Evolutionary conservation across 192 early-diverging fungal species (phyloP).

Genomic region (Chytriomyces hyalinus): DNA sequence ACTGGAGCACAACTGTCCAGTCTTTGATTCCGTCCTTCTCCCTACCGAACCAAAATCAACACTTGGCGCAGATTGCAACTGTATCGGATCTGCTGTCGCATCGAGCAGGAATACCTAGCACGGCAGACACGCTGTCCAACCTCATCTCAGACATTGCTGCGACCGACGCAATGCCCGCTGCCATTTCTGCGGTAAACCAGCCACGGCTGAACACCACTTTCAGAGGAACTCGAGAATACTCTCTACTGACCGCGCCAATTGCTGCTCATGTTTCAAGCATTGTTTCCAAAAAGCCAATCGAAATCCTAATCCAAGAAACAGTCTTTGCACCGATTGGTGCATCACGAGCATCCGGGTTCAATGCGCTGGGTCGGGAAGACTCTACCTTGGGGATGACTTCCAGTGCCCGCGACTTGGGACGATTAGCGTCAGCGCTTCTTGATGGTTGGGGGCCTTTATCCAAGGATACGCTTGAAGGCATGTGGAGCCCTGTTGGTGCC

Average conservation of each 20-base stretch:
- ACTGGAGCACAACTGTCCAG: constrained; percentile 6
- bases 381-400: constrained; percentile 1
- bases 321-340: constrained; percentile 29
- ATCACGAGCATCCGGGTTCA: constrained; percentile 11
- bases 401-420: constrained; percentile 23
- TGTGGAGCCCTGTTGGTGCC: constrained; percentile 15
- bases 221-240: constrained; percentile 1
- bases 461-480: not conserved
- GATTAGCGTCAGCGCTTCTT: constrained; percentile 14
- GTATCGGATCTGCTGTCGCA: constrained; percentile 30
- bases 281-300: constrained; percentile 1
- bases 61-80: constrained; percentile 14
- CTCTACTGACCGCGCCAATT: constrained; percentile 20
- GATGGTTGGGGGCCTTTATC: constrained; percentile 25
- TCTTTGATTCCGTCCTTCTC: constrained; percentile 18
- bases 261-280: not conserved
- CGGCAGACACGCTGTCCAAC: constrained; percentile 14
- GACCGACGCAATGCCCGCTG: not conserved
- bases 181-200: constrained; percentile 2
- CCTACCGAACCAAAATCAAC: not conserved
- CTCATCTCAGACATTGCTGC: not conserved
- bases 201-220: not conserved
- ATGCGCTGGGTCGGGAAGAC: constrained; percentile 27
- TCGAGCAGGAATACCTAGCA: constrained; percentile 25
- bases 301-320: constrained; percentile 19